phyloP scores from a whole-genome alignment of 2,329 filamentous ascomycete species.

The Oidium heveae region DNA sequence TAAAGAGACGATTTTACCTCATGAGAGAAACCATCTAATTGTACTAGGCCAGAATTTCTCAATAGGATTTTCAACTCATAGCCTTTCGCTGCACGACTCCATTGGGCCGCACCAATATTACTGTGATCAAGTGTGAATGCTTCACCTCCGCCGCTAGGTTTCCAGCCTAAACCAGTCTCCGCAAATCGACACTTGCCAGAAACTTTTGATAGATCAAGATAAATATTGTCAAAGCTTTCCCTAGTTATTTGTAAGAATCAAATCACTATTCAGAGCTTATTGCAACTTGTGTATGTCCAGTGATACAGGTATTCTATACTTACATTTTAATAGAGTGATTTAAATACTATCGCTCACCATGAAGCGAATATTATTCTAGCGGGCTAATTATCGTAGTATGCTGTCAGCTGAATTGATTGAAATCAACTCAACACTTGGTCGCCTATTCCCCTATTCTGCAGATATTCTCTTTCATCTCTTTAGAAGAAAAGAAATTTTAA shows the following conservation, averaged over 20 bases:
- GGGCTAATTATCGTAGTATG: too few species aligned
- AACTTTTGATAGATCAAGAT: slow-evolving; percentile 83
- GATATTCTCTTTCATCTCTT: too few species aligned
- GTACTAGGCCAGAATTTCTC: slow-evolving; percentile 61
- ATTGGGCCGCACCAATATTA: slow-evolving; percentile 71
- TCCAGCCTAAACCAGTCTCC: slow-evolving; percentile 88
- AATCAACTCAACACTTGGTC: too few species aligned
- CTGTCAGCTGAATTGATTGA: too few species aligned
- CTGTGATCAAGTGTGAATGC: slow-evolving; percentile 79
- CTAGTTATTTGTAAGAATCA: slow-evolving; percentile 14
- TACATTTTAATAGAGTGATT: too few species aligned
- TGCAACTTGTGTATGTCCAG: too few species aligned
- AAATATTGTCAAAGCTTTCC: slow-evolving; percentile 94
- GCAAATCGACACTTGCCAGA: slow-evolving; percentile 84
- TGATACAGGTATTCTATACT: too few species aligned
- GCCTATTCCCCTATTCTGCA: too few species aligned
- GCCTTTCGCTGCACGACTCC: slow-evolving; percentile 79
- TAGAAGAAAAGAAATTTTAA: too few species aligned
- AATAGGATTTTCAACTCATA: slow-evolving; percentile 84
- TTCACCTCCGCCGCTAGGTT: slow-evolving; percentile 62
- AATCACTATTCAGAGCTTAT: too few species aligned
- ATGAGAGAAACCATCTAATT: slow-evolving; percentile 83
- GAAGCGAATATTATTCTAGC: too few species aligned
- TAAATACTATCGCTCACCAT: too few species aligned
- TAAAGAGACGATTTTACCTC: slow-evolving; percentile 26